phyloP scores from a whole-genome alignment of 2,329 filamentous ascomycete genomes.

The Aspergillus quadrilineatus region DNA sequence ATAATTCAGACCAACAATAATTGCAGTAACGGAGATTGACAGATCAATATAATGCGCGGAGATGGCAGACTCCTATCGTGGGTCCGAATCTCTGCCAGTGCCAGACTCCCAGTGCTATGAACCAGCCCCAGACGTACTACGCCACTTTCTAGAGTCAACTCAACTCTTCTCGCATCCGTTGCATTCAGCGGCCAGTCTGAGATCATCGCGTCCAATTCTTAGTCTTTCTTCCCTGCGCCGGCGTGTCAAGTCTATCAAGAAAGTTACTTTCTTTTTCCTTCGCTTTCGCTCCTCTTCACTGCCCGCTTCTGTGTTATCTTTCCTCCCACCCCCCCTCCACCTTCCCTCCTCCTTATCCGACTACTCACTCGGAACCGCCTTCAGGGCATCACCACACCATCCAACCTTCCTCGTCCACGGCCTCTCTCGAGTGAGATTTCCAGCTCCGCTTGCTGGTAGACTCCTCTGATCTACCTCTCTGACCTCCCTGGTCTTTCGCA shows the following conservation, averaged over 20 bases:
- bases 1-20: neutral
- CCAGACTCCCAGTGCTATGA: neutral
- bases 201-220: constrained; percentile 7
- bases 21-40: neutral
- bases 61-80: constrained; percentile 9
- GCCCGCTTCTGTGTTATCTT: neutral
- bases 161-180: neutral
- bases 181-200: neutral
- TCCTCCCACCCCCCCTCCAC: neutral
- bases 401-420: neutral
- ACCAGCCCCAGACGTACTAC: constrained; percentile 8
- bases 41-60: neutral
- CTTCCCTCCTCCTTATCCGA: neutral
- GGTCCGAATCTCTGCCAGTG: neutral
- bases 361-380: neutral
- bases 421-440: constrained; percentile 6
- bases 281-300: neutral
- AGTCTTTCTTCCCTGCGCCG: neutral
- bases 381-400: neutral
- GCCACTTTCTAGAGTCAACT: constrained; percentile 5
- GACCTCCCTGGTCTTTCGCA: constrained; percentile 14
- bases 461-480: constrained; percentile 11
- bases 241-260: constrained; percentile 6
- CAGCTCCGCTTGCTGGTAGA: constrained; percentile 31
- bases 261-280: constrained; percentile 3